Evolutionary conservation across 2,329 filamentous ascomycete genomes (phyloP).

Genomic region (Monilinia laxa): DNA sequence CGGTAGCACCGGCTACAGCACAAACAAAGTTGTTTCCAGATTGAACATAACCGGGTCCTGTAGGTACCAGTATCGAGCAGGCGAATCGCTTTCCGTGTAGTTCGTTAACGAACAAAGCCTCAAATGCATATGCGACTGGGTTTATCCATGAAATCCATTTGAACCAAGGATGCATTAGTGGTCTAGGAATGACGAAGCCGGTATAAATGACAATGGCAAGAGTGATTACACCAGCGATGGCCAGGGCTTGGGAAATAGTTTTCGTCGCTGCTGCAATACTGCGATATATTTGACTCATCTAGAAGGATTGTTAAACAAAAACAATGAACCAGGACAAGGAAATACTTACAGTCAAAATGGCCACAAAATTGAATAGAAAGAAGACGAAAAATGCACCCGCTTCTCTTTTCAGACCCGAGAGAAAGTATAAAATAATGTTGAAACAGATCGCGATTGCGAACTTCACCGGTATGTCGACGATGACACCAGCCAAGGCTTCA

Average conservation of each 20-base stretch:
- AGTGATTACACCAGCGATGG: constrained; percentile 56
- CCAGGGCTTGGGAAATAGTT: constrained; percentile 65
- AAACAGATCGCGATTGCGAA: constrained; percentile 70
- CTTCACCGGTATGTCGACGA: constrained; percentile 85
- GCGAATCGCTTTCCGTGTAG: constrained; percentile 76
- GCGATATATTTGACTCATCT: constrained; percentile 66
- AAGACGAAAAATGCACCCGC: constrained; percentile 84
- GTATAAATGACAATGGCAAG: constrained; percentile 40
- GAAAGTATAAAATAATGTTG: constrained; percentile 82
- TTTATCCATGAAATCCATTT: constrained; percentile 60
- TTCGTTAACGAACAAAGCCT: constrained; percentile 80
- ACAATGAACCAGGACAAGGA: constrained; percentile 49
- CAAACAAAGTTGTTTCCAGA: constrained; percentile 49
- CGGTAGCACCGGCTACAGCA: constrained; percentile 55
- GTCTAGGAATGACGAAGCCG: constrained; percentile 45
- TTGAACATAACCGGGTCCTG: constrained; percentile 46
- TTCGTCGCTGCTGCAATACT: constrained; percentile 73
- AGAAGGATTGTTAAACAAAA: constrained; percentile 65
- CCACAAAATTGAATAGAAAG: constrained; percentile 42
- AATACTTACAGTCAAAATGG: constrained; percentile 61
- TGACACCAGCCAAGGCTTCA: constrained; percentile 82
- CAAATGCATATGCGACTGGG: constrained; percentile 72
- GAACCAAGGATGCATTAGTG: constrained; percentile 68
- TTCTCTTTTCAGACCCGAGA: constrained; percentile 68
- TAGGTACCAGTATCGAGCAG: constrained; percentile 46